A percentile compares a stretch with the other conserved stretches of the same genome.
Conservation (phyloP, 106 monocot species). For the Chionographis japonica region DNA sequence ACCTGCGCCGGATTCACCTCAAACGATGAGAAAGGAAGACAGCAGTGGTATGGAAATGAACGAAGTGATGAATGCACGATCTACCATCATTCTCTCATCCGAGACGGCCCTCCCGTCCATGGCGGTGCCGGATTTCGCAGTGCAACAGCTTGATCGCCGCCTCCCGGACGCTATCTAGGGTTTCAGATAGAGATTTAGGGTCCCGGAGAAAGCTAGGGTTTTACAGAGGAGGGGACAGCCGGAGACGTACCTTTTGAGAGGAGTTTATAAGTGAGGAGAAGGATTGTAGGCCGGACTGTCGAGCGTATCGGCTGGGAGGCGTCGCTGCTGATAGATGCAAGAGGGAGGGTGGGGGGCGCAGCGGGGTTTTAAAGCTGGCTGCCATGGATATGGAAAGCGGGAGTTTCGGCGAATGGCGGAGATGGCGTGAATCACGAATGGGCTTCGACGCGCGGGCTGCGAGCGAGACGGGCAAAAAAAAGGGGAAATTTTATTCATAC, state of each 20-base stretch:
- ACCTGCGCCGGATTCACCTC: constrained; percentile 39
- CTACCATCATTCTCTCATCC: constrained; percentile 47
- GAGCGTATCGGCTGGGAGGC: not conserved
- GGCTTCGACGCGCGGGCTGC: too few species aligned
- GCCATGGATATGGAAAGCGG: too few species aligned
- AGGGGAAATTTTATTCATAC: too few species aligned
- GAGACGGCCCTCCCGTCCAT: constrained; percentile 22
- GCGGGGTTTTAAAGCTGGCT: too few species aligned
- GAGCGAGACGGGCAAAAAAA: too few species aligned
- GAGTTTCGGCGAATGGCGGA: too few species aligned
- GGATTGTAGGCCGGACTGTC: not conserved
- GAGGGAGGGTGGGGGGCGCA: too few species aligned
- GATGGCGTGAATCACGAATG: too few species aligned
- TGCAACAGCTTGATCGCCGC: constrained; percentile 5
- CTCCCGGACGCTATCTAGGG: constrained; percentile 14
- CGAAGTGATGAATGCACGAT: not conserved
- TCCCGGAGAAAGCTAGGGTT: constrained; percentile 3
- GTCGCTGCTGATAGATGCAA: not conserved
- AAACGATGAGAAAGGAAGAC: not conserved
- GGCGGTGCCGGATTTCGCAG: constrained; percentile 16
- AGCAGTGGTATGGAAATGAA: constrained; percentile 1
- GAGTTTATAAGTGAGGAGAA: not conserved
- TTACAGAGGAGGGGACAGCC: not conserved
- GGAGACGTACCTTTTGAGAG: not conserved
- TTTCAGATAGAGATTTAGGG: not conserved